These are phyloP conservation scores for Rhododendron ferrugineum DNA, from an alignment of 148 eudicot species.

Conservation along the genomic window DNA sequence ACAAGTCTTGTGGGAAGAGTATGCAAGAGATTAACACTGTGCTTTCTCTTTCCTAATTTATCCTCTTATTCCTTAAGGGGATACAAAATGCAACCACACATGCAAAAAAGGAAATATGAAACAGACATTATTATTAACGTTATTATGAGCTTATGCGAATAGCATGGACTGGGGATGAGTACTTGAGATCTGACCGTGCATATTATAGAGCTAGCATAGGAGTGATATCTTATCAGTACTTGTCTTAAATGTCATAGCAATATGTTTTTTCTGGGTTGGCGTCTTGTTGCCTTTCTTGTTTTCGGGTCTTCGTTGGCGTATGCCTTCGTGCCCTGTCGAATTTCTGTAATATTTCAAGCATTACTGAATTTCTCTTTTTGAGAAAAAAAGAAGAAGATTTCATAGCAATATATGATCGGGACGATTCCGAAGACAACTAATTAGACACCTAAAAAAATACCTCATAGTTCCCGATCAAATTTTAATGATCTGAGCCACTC, in stretches of 20 bases:
- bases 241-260: conserved; percentile 5
- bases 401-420: too few relatives aligned
- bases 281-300: too few relatives aligned
- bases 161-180: conserved; percentile 26
- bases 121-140: neutral
- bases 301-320: too few relatives aligned
- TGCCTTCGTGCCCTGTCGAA: too few relatives aligned
- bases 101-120: neutral
- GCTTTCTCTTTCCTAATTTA: conserved; percentile 42
- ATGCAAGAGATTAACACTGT: conserved; percentile 29
- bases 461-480: too few relatives aligned
- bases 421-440: too few relatives aligned
- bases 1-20: conserved; percentile 7
- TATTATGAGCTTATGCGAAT: neutral
- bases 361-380: too few relatives aligned
- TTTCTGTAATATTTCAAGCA: too few relatives aligned
- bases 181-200: conserved; percentile 42
- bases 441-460: too few relatives aligned
- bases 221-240: conserved; percentile 46
- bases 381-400: too few relatives aligned
- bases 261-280: too few relatives aligned
- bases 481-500: too few relatives aligned
- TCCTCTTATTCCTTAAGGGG: conserved; percentile 13
- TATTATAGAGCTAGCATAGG: conserved; percentile 11
- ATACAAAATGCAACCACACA: neutral